Evolutionary conservation across 208 protist genomes (phyloP), one percentile per base, ranked within the genome.

Genomic region (Trypanosoma grayi): DNA sequence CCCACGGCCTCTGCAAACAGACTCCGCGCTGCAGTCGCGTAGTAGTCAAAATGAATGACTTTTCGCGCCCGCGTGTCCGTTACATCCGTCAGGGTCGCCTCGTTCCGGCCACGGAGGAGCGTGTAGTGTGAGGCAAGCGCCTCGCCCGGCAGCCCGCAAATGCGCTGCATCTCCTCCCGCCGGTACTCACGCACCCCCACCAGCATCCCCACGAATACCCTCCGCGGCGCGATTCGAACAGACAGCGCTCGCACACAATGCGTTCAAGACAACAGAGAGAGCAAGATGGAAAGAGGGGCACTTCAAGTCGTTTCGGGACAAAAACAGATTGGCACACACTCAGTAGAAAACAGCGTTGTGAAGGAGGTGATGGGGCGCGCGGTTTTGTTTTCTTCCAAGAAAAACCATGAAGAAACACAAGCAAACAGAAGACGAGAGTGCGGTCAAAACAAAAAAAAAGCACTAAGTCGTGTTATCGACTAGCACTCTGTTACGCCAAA

Each of bases 51-150:
- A 58, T 73, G 71, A 18, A 86, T 39, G 0, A 72, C 70, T 51
- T 81, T 81, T 20, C 85, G 66, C 33, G 85, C 85, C 8, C 81
- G 70, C n/a, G 59, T 70, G 41, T 92, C 85, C 1, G 75, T 80
- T 8, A 85, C 81, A 60, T 92, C 85, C 14, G 81, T 77, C 5
- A 91, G 40, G 2, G 75, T 85, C 10, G 71, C 44, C 50, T 59
- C 73, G 20, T 53, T 63, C 11, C 60, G 57, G 6, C 53, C 66
- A 2, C 40, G 39, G 43, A 75, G 71, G 22, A 92, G 70, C 2
- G 67, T 71, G 64, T 87, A 92, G 55, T 86, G 78, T 10, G 77
- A 70, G 64, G 81, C 79, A 22, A 79, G 62, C 20, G 30, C 59
- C 7, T 39, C 34, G 0, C n/a, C 46, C 14, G 41, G 28, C 34